Evolutionary conservation across 2,329 filamentous ascomycete genomes (phyloP).

Genomic region (Stemphylium beticola): DNA sequence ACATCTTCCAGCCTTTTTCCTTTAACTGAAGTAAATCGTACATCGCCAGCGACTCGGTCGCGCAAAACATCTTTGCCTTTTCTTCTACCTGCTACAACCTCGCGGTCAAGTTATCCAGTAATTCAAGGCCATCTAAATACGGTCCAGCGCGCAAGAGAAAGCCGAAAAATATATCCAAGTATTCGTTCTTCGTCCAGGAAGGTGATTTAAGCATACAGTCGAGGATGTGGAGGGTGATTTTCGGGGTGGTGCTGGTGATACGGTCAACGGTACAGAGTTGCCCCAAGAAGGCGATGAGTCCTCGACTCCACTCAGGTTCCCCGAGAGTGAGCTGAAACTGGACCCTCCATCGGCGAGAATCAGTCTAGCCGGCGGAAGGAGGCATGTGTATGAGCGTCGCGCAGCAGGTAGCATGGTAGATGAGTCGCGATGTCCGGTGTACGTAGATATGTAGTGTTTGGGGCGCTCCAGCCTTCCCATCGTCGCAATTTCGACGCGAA

Average conservation of each 20-base stretch:
- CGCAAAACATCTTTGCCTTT: neutral
- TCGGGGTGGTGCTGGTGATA: neutral
- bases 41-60: neutral
- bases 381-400: too few relatives aligned
- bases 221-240: slow-evolving; percentile 1
- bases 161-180: slow-evolving; percentile 6
- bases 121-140: neutral
- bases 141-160: slow-evolving; percentile 5
- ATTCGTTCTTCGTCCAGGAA: neutral
- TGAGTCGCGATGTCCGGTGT: too few relatives aligned
- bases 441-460: too few relatives aligned
- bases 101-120: neutral
- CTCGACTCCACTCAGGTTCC: neutral
- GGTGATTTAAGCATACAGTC: neutral
- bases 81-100: neutral
- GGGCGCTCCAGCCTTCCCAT: too few relatives aligned
- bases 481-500: too few relatives aligned
- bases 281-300: slow-evolving; percentile 4
- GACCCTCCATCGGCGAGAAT: neutral
- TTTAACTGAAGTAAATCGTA: slow-evolving; percentile 1
- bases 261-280: slow-evolving; percentile 1
- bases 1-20: neutral
- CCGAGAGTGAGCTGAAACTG: neutral
- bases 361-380: too few relatives aligned
- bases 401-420: too few relatives aligned